These are phyloP conservation scores for Penicillium cataractarum DNA, from an alignment of 495 filamentous ascomycete species.

Conservation along the genomic window DNA sequence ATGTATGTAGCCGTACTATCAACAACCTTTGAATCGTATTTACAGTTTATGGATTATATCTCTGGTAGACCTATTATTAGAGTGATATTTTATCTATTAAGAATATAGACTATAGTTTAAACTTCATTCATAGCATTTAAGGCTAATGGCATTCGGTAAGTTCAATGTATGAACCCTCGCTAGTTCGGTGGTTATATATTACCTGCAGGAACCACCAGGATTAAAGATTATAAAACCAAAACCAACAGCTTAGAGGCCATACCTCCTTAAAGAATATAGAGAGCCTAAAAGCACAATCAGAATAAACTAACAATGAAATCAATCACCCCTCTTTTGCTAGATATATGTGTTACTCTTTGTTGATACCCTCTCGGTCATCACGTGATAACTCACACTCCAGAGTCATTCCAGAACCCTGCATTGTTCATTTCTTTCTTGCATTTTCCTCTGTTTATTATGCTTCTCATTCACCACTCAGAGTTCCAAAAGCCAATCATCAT, in stretches of 20 bases:
- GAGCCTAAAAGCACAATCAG: background rate
- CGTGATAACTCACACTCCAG: background rate
- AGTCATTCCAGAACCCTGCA: slow-evolving; percentile 6
- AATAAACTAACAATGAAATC: background rate
- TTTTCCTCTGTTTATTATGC: slow-evolving; percentile 3
- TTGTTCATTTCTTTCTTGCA: background rate
- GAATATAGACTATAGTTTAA: too few species aligned
- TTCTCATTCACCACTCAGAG: background rate
- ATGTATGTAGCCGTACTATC: too few species aligned
- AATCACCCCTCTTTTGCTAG: too few species aligned
- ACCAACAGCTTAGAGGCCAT: background rate
- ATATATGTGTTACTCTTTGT: background rate
- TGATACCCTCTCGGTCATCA: background rate
- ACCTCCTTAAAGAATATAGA: background rate
- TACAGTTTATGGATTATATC: too few species aligned
- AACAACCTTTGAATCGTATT: too few species aligned
- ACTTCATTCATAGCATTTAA: too few species aligned
- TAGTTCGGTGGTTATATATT: slow-evolving; percentile 3
- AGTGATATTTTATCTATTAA: too few species aligned
- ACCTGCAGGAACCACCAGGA: background rate
- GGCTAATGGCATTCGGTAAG: too few species aligned
- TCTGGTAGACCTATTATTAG: too few species aligned
- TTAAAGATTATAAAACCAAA: background rate
- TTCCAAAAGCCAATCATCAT: background rate
- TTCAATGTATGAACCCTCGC: background rate